Conservation (phyloP, 1,139 yeast species). For the Candida frijolesensis region DNA sequence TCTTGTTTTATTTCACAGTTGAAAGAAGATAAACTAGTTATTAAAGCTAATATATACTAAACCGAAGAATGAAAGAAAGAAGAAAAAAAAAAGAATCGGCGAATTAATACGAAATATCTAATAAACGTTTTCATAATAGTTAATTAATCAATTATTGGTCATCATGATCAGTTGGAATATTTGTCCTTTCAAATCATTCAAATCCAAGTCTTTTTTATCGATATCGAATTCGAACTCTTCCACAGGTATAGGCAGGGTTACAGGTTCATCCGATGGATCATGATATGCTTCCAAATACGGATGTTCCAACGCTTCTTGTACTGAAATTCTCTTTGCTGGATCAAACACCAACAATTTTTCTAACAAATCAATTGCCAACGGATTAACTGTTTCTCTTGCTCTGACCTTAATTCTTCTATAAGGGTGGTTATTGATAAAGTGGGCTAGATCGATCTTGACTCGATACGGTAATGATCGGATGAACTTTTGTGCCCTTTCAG, state of each 20-base stretch:
- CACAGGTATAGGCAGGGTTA: slow-evolving; percentile 69
- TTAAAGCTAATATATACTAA: background rate
- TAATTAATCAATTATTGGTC: slow-evolving; percentile 8
- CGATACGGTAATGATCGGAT: slow-evolving; percentile 66
- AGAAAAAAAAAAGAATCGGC: background rate
- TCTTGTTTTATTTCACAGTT: slow-evolving; percentile 70
- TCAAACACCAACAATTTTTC: slow-evolving; percentile 77
- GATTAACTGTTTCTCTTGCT: slow-evolving; percentile 42
- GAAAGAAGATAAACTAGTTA: slow-evolving; percentile 58
- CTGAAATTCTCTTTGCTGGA: slow-evolving; percentile 77
- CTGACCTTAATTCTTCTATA: slow-evolving; percentile 19
- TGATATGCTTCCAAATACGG: slow-evolving; percentile 82
- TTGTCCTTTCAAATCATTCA: slow-evolving; percentile 70
- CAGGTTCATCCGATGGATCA: slow-evolving; percentile 83
- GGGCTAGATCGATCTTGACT: slow-evolving; percentile 13
- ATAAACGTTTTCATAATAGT: background rate
- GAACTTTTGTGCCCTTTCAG: slow-evolving; percentile 85
- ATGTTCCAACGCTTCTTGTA: slow-evolving; percentile 78
- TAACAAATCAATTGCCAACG: slow-evolving; percentile 75
- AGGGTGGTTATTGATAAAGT: slow-evolving; percentile 23
- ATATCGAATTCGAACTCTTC: slow-evolving; percentile 84
- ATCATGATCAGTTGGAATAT: slow-evolving; percentile 63
- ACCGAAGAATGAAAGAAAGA: background rate
- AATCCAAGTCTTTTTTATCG: slow-evolving; percentile 66
- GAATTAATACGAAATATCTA: background rate